Base-by-base conservation (phyloP, 345 rosid genomes). In the Salix brachista region DNA sequence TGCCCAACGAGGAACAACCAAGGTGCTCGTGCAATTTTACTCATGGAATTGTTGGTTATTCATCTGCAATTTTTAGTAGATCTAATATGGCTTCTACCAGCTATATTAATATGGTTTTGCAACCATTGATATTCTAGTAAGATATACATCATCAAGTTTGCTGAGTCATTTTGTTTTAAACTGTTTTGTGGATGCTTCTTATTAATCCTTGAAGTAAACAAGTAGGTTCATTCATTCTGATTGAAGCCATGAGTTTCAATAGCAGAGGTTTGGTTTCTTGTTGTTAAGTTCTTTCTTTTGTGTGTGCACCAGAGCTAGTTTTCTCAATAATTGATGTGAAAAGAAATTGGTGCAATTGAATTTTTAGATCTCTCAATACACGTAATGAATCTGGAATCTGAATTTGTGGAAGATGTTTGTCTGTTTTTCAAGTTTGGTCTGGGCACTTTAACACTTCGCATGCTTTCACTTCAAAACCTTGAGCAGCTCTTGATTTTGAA, bases 1-100 rank as follows among this genome's bases (percentile, higher is more conserved):
- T 86, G 81, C 99, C 75, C 91, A 84, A 79, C 92, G 99, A 68
- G 93, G 92, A 81, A 93, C 99, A 65, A 76, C 89, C 44, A 96
- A 96, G 96, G 99, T 95, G 46, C 54, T 79, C 21, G 56, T 71
- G 66, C 30, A 70, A 69, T 60, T 67, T 74, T 64, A 28, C 34
- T 52, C 44, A 2, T 21, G 16, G 28, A 69, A 25, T 16, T 74
- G 19, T 61, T 65, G 41, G n/a, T 14, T 46, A 25, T 79, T 48
- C 71, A 69, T 61, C 8, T 25, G 34, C 46, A 36, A 16, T 52
- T 23, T 66, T 18, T 34, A 66, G 41, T 30, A 16, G 44, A 66
- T 18, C 8, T 14, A 56, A 23, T n/a, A 56, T 56, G 13, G 13
- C 23, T 56, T 56, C 62, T 56, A 23, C 25, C 28, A 56, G 28